Evolutionary conservation across 1,139 yeast species (phyloP).

Genomic region (Sporopachydermia cereana): DNA sequence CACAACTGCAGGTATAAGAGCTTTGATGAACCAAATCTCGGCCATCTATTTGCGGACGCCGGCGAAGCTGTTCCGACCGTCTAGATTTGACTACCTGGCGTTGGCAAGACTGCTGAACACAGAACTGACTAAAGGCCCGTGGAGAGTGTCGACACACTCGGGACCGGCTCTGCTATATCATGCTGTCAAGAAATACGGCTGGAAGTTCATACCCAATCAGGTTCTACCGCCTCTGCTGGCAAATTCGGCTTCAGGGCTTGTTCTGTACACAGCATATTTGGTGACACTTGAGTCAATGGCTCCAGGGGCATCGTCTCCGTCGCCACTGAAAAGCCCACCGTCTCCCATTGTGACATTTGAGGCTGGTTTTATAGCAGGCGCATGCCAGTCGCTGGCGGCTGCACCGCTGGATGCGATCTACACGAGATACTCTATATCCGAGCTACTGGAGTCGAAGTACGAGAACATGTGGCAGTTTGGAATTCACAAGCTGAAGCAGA

Average conservation of each 20-base stretch:
- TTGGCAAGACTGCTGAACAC: conserved; percentile 26
- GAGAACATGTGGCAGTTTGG: conserved; percentile 68
- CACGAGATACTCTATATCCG: conserved; percentile 68
- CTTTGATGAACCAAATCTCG: conserved; percentile 68
- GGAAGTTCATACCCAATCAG: conserved; percentile 78
- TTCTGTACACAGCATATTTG: conserved; percentile 72
- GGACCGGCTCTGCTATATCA: conserved; percentile 58
- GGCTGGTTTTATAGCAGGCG: conserved; percentile 82
- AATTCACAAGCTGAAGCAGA: conserved; percentile 48
- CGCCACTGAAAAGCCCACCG: conserved; percentile 13
- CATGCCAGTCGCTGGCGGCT: conserved; percentile 79
- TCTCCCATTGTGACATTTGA: conserved; percentile 48
- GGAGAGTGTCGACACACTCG: conserved; percentile 63
- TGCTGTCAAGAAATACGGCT: conserved; percentile 69
- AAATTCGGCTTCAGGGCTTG: conserved; percentile 74
- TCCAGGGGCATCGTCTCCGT: conserved; percentile 1
- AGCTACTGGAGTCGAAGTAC: conserved; percentile 46
- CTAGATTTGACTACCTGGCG: conserved; percentile 62
- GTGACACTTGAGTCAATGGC: conserved; percentile 28
- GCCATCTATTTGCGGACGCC: conserved; percentile 68
- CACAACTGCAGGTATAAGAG: conserved; percentile 76
- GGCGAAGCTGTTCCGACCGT: conserved; percentile 79
- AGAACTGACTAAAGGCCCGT: conserved; percentile 31
- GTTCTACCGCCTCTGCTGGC: conserved; percentile 78
- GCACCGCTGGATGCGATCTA: conserved; percentile 91